phyloP scores from a whole-genome alignment of 2,329 filamentous ascomycete species.

The Colletotrichum tofieldiae region DNA sequence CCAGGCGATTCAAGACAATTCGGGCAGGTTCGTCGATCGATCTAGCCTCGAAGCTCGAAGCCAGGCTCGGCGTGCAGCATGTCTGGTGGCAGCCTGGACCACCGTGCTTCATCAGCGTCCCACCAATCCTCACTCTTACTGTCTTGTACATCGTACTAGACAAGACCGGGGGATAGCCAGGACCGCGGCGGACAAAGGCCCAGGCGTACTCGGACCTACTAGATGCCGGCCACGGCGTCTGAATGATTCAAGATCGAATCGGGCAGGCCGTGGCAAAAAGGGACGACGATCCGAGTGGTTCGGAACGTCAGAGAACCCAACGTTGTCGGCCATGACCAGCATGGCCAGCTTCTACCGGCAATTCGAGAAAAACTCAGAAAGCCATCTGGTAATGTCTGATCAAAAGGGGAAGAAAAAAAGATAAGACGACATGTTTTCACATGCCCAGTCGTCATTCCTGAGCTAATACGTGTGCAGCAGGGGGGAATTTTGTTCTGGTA shows the following conservation, averaged over 20 bases:
- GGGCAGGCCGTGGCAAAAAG: conserved; percentile 45
- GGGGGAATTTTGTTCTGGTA: neutral
- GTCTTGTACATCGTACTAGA: neutral
- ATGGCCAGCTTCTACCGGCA: conserved; percentile 16
- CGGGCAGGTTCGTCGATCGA: conserved; percentile 12
- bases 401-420: neutral
- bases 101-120: conserved; percentile 8
- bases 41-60: conserved; percentile 11
- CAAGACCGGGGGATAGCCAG: neutral
- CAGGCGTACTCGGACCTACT: conserved; percentile 25
- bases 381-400: neutral
- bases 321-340: neutral
- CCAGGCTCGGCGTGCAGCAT: conserved; percentile 5
- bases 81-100: conserved; percentile 13
- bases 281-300: conserved; percentile 43
- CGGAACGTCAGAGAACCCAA: conserved; percentile 34
- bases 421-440: conserved; percentile 31
- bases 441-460: neutral
- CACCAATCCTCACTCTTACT: neutral
- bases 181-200: conserved; percentile 21
- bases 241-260: conserved; percentile 41
- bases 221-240: conserved; percentile 11
- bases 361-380: conserved; percentile 6
- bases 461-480: neutral
- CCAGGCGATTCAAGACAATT: neutral